Percentiles rank a stretch among this genome's conserved stretches.
phyloP scores from a whole-genome alignment of 768 basidiomycete species.

The Agrocybe chaxingu region DNA sequence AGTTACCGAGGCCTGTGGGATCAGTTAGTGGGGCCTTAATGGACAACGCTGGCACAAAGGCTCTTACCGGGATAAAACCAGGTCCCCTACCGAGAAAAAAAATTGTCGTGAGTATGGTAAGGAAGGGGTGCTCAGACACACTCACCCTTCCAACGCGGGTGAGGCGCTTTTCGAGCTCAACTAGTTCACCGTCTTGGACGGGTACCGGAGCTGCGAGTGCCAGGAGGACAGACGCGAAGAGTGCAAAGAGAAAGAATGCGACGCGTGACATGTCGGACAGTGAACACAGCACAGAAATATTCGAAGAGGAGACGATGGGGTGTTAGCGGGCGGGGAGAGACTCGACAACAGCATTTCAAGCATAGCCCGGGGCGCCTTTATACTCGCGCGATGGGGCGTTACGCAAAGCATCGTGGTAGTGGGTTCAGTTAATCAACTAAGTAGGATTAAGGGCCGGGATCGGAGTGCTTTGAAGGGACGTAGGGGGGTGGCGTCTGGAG shows the following conservation, averaged over 20 bases:
- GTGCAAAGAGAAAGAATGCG: slow-evolving; percentile 28
- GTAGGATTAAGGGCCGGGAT: slow-evolving; percentile 8
- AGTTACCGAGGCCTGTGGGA: slow-evolving; percentile 53
- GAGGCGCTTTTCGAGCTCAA: slow-evolving; percentile 45
- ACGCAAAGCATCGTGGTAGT: slow-evolving; percentile 20
- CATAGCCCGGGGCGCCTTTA: slow-evolving; percentile 17
- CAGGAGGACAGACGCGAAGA: slow-evolving; percentile 41
- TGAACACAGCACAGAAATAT: slow-evolving; percentile 1
- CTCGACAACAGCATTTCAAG: slow-evolving; percentile 8
- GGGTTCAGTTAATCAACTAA: slow-evolving; percentile 7
- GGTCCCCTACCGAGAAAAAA: slow-evolving; percentile 47
- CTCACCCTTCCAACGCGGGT: slow-evolving; percentile 57
- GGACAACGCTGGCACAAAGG: background rate
- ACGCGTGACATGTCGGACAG: slow-evolving; percentile 34
- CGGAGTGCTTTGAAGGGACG: slow-evolving; percentile 7
- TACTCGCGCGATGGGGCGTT: slow-evolving; percentile 11
- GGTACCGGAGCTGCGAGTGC: slow-evolving; percentile 46
- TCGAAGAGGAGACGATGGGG: slow-evolving; percentile 9
- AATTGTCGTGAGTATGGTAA: slow-evolving; percentile 7
- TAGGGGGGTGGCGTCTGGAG: background rate
- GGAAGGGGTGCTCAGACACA: slow-evolving; percentile 10
- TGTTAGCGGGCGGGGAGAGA: background rate
- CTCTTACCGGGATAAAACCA: slow-evolving; percentile 55
- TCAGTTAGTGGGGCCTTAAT: slow-evolving; percentile 7
- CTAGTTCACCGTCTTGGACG: slow-evolving; percentile 24